phyloP scores from a whole-genome alignment of 2,329 filamentous ascomycete genomes.

The Leptographium wingfieldii region DNA sequence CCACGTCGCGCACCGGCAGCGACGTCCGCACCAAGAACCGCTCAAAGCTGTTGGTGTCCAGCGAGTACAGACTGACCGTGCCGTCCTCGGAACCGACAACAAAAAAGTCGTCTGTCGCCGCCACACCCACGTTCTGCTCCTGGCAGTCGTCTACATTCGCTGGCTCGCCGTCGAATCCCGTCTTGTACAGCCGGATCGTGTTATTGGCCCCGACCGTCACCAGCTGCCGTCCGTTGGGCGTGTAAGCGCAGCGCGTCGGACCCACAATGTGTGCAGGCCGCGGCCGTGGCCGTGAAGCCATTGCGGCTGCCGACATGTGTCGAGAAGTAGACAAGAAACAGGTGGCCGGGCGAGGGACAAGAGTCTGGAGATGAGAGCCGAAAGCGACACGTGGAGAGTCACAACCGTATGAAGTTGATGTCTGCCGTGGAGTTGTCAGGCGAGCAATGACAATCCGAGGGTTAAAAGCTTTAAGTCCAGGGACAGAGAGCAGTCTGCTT shows the following conservation, averaged over 20 bases:
- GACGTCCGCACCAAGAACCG: conserved; percentile 71
- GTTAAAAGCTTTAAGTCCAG: neutral
- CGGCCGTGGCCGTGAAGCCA: conserved; percentile 38
- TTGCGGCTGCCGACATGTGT: neutral
- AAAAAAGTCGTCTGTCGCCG: conserved; percentile 67
- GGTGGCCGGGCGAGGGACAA: too few species aligned
- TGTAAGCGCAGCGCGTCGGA: conserved; percentile 78
- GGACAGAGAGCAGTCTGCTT: neutral
- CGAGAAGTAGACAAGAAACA: neutral
- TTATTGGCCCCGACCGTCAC: conserved; percentile 91
- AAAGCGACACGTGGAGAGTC: neutral
- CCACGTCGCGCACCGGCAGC: conserved; percentile 77
- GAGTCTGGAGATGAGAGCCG: neutral
- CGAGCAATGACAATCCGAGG: neutral
- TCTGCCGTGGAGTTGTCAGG: too few species aligned
- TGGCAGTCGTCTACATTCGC: conserved; percentile 83
- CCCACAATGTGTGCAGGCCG: conserved; percentile 73
- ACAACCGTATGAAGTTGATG: neutral
- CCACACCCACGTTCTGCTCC: conserved; percentile 73
- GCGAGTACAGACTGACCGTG: conserved; percentile 87
- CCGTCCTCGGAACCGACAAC: conserved; percentile 88
- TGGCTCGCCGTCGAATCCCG: conserved; percentile 84
- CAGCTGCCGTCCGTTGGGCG: conserved; percentile 72
- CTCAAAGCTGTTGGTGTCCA: conserved; percentile 61
- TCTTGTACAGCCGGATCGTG: conserved; percentile 83